Conservation (phyloP, 345 rosid genomes). For the Raphanus raphanistrum region DNA sequence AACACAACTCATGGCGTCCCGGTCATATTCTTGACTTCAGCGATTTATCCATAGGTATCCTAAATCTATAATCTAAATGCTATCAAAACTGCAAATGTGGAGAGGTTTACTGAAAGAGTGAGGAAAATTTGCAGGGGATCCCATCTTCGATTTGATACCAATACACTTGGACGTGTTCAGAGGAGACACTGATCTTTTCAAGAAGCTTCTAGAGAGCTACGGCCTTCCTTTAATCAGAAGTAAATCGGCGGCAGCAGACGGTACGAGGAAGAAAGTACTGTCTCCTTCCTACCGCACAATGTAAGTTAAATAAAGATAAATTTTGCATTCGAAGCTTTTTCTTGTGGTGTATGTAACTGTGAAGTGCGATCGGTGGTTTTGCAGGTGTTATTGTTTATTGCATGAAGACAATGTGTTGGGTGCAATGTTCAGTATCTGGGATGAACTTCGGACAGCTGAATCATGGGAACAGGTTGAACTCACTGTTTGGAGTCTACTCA, state of each 20-base stretch:
- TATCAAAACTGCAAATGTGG: background rate
- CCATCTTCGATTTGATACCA: constrained; percentile 76
- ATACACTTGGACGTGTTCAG: constrained; percentile 75
- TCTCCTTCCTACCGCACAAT: constrained; percentile 82
- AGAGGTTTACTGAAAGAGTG: constrained; percentile 20
- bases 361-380: constrained; percentile 4
- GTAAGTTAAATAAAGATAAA: constrained; percentile 48
- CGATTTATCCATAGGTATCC: constrained; percentile 59
- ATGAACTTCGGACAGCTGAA: constrained; percentile 55
- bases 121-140: constrained; percentile 61
- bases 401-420: constrained; percentile 88
- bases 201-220: constrained; percentile 66
- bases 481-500: constrained; percentile 75
- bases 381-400: constrained; percentile 88
- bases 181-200: constrained; percentile 66
- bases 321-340: background rate
- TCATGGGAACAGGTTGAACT: constrained; percentile 92
- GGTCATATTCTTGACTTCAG: constrained; percentile 84
- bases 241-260: constrained; percentile 19
- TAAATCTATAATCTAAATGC: background rate
- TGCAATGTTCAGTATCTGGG: constrained; percentile 77
- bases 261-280: constrained; percentile 40
- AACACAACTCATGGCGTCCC: constrained; percentile 61
- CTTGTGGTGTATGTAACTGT: background rate
- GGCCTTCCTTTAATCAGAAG: constrained; percentile 63